These are phyloP conservation scores for Mycena epipterygia DNA, from an alignment of 768 basidiomycete species.

Conservation along the genomic window DNA sequence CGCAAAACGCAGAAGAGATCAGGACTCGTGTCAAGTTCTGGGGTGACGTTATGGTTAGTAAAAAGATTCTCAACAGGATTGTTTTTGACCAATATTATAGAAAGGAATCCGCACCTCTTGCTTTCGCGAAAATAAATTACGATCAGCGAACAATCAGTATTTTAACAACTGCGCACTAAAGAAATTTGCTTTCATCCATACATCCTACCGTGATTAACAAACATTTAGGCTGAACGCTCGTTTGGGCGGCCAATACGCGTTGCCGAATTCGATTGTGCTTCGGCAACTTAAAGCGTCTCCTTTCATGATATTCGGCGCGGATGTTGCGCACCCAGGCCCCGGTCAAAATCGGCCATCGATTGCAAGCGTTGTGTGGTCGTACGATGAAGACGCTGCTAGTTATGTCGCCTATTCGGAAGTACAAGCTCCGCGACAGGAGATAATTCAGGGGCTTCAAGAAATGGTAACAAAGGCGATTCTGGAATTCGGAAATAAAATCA, in stretches of 20 bases:
- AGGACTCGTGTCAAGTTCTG: constrained; percentile 65
- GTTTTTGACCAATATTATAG: constrained; percentile 18
- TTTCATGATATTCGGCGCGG: constrained; percentile 65
- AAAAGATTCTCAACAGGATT: background rate
- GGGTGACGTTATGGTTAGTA: constrained; percentile 61
- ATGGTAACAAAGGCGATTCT: constrained; percentile 52
- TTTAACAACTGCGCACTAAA: constrained; percentile 71
- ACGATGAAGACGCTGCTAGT: constrained; percentile 57
- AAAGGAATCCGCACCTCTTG: constrained; percentile 47
- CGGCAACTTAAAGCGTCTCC: constrained; percentile 38
- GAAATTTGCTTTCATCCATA: too few species aligned
- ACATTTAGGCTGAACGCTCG: constrained; percentile 64
- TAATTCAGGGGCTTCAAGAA: constrained; percentile 56
- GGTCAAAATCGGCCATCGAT: constrained; percentile 68
- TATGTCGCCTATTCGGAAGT: constrained; percentile 60
- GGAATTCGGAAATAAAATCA: constrained; percentile 28
- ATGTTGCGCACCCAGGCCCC: constrained; percentile 74
- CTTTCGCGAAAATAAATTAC: constrained; percentile 53
- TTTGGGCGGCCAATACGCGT: constrained; percentile 64
- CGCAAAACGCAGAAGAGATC: constrained; percentile 60
- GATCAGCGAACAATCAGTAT: constrained; percentile 60
- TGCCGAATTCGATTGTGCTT: constrained; percentile 40
- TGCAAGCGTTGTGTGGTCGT: constrained; percentile 70
- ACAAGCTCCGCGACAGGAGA: constrained; percentile 62
- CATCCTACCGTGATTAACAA: constrained; percentile 42